Base-by-base conservation (phyloP, 805 yeast genomes). In the Hermanozyma aechmeae region DNA sequence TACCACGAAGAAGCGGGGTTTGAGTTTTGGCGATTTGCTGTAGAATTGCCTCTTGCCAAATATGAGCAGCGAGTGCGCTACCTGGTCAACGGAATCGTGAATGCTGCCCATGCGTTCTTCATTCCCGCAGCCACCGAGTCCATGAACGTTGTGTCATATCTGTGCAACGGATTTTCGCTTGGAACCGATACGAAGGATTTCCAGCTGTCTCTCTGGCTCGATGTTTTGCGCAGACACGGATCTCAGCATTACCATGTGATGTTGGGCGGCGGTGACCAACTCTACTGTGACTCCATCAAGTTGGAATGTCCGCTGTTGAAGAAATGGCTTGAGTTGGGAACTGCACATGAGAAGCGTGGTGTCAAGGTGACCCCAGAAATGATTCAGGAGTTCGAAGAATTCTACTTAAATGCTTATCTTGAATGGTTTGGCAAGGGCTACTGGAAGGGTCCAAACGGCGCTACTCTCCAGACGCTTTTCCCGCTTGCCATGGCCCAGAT, bases 211-310 rank as follows among this genome's bases (percentile, higher is more conserved):
- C 54, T 92, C 38, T 89, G 97, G 97, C 65, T 61, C 23, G 96
- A 92, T 48, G 93, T 89, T 3, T 44, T 87, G 42, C 61, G 68
- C 16, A 72, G 73, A 35, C 96, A 89, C 47, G 51, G 60, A 12
- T 29, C 34, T 3, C 60, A 65, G 23, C 72, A 71, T 23, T 84
- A 84, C 55, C 96, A 89, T 51, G 96, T 85, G 4, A 87, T 89
- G 94, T 61, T 92, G 16, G 97, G 97, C 16, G 97, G 97, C 29
- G 98, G 98, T 18, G 98, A 89, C 56, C 98, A 89, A 57, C 69
- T 89, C 28, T 89, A 89, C 51, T 76, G 87, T 29, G 98, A 89
- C 55, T 66, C 84, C 2, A 75, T 89, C 41, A 81, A 79, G 51
- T 39, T 66, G 13, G 62, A 71, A 13, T 73, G 79, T 11, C 46